Evolutionary conservation across 768 basidiomycete species (phyloP).

Genomic region (Pholiota conissans): DNA sequence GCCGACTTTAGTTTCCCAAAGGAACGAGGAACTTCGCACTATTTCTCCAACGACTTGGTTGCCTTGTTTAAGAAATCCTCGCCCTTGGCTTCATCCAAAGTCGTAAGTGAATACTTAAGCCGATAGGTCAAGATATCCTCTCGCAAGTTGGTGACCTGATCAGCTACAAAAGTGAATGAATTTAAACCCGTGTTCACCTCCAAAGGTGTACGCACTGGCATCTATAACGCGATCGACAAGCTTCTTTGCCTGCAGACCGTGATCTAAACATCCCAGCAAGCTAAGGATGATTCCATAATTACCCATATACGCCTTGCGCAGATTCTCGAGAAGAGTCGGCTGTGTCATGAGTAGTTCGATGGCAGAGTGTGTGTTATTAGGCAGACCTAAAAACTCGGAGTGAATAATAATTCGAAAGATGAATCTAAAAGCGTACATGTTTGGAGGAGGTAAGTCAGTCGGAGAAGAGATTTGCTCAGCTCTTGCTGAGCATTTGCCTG

Average conservation of each 20-base stretch:
- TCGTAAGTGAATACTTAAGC: constrained; percentile 82
- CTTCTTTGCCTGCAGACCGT: constrained; percentile 81
- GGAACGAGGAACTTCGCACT: constrained; percentile 40
- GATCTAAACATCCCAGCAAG: constrained; percentile 89
- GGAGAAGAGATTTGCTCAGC: constrained; percentile 67
- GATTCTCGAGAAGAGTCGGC: constrained; percentile 77
- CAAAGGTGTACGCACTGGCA: constrained; percentile 38
- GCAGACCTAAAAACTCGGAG: constrained; percentile 48
- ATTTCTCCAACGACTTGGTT: constrained; percentile 81
- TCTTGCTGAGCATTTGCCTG: constrained; percentile 82
- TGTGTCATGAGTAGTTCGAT: constrained; percentile 83
- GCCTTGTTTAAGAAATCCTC: constrained; percentile 65
- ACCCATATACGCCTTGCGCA: constrained; percentile 89
- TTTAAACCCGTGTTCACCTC: neutral
- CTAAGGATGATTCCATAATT: constrained; percentile 91
- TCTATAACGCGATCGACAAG: constrained; percentile 92
- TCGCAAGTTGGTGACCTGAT: constrained; percentile 88
- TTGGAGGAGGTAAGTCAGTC: constrained; percentile 82
- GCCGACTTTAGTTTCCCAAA: neutral
- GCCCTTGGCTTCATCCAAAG: constrained; percentile 64
- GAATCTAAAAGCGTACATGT: constrained; percentile 45
- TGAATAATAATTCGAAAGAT: neutral
- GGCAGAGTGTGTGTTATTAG: constrained; percentile 71
- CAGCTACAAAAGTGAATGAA: constrained; percentile 48
- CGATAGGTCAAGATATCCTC: constrained; percentile 86